Conservation (phyloP, 139 green algal species). For the Coelastrella sp. region DNA sequence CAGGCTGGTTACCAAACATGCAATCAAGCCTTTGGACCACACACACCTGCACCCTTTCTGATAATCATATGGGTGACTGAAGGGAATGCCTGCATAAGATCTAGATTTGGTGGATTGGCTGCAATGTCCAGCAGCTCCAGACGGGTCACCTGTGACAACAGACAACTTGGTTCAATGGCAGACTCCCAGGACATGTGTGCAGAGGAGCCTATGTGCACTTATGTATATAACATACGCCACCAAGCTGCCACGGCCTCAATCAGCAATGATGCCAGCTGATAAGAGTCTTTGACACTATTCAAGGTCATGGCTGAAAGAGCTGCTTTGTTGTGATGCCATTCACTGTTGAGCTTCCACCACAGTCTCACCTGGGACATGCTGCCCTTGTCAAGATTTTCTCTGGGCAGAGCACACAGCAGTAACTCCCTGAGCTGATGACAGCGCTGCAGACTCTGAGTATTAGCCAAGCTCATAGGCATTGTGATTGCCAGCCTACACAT, state of each 20-base stretch:
- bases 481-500: constrained; percentile 43
- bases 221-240: too few species aligned
- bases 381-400: not conserved
- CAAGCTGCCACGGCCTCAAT: too few species aligned
- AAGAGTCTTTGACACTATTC: too few species aligned
- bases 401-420: constrained; percentile 33
- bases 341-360: not conserved
- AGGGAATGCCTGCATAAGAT: constrained; percentile 33
- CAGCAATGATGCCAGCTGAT: too few species aligned
- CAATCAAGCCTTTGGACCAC: not conserved
- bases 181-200: too few species aligned
- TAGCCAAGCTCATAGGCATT: constrained; percentile 44
- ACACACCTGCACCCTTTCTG: constrained; percentile 3
- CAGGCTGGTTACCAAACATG: not conserved
- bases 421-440: constrained; percentile 26
- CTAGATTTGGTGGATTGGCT: not conserved
- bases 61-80: constrained; percentile 17
- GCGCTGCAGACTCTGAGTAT: constrained; percentile 23
- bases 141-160: not conserved
- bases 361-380: constrained; percentile 1
- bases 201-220: too few species aligned
- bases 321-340: too few species aligned
- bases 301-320: too few species aligned
- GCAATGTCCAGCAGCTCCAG: constrained; percentile 39
- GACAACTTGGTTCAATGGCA: not conserved